Conservation (phyloP, 2,329 filamentous ascomycete species). For the Aspergillus brunneoviolaceus region DNA sequence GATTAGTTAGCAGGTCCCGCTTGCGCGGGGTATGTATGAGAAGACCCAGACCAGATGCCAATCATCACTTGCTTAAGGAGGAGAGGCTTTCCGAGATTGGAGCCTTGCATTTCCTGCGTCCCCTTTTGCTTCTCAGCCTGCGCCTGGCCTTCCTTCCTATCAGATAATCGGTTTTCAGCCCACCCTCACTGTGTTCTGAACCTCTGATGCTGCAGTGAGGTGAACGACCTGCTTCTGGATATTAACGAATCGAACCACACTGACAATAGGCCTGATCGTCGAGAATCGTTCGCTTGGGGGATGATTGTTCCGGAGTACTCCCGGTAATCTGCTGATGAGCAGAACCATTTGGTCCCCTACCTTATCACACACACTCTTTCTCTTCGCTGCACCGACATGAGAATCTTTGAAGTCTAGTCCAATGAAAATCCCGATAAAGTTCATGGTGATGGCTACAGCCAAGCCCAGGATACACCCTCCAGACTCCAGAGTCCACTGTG, state of each 20-base stretch:
- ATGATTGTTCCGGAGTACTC: background rate
- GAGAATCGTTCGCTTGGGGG: background rate
- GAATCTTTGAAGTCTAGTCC: background rate
- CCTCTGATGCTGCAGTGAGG: background rate
- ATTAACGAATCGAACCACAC: background rate
- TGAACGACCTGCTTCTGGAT: background rate
- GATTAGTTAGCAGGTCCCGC: conserved; percentile 23
- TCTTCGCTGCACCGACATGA: background rate
- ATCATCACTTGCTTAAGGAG: conserved; percentile 20
- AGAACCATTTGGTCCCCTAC: background rate
- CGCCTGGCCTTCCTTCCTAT: conserved; percentile 18
- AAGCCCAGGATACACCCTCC: background rate
- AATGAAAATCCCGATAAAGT: background rate
- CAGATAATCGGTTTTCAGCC: conserved; percentile 9
- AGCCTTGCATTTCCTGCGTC: conserved; percentile 29
- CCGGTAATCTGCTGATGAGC: background rate
- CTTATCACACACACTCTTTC: background rate
- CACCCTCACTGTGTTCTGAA: conserved; percentile 1
- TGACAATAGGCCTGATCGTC: background rate
- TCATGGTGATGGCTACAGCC: background rate
- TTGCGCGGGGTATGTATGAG: conserved; percentile 27
- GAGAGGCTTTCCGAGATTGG: conserved; percentile 28
- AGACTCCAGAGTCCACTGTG: background rate
- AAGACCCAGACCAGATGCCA: conserved; percentile 21
- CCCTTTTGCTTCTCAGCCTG: conserved; percentile 23